Percentiles rank a stretch among this genome's conserved stretches.
These are phyloP conservation scores for Mucuna pruriens DNA, from an alignment of 306 rosid species.

Conservation along the genomic window DNA sequence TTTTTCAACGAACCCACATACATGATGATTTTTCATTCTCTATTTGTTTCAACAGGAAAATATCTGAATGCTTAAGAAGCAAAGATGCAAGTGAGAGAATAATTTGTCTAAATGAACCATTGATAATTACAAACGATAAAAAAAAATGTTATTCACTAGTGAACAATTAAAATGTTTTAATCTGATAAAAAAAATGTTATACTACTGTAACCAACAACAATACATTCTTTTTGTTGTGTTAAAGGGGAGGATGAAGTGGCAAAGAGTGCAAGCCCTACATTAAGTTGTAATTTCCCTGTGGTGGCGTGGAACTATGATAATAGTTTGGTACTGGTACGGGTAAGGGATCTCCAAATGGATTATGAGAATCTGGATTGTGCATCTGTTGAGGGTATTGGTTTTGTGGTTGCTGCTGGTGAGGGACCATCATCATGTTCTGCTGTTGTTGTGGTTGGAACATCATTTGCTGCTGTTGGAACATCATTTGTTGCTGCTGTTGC, in stretches of 20 bases:
- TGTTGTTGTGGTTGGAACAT: constrained; percentile 49
- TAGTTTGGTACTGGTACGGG: constrained; percentile 37
- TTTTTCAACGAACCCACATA: neutral
- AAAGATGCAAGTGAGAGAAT: neutral
- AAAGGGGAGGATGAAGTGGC: neutral
- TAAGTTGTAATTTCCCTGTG: constrained; percentile 67
- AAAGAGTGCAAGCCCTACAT: constrained; percentile 48
- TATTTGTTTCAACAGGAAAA: neutral
- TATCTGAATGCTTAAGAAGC: neutral
- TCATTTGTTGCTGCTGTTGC: constrained; percentile 61
- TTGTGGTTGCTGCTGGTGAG: constrained; percentile 52
- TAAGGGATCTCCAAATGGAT: constrained; percentile 93
- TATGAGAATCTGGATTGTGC: constrained; percentile 49
- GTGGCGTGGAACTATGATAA: constrained; percentile 56
- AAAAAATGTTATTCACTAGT: constrained; percentile 24
- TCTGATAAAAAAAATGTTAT: neutral
- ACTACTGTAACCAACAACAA: constrained; percentile 38
- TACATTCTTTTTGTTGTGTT: neutral
- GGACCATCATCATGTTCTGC: constrained; percentile 64
- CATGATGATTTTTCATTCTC: neutral
- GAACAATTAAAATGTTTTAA: constrained; percentile 38
- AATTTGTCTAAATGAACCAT: neutral
- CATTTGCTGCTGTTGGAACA: constrained; percentile 53
- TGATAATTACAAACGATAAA: neutral
- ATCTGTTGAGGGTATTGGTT: constrained; percentile 58